These are phyloP conservation scores for Peniophora sp. DNA, from an alignment of 1,284 basidiomycete species.

Conservation along the genomic window DNA sequence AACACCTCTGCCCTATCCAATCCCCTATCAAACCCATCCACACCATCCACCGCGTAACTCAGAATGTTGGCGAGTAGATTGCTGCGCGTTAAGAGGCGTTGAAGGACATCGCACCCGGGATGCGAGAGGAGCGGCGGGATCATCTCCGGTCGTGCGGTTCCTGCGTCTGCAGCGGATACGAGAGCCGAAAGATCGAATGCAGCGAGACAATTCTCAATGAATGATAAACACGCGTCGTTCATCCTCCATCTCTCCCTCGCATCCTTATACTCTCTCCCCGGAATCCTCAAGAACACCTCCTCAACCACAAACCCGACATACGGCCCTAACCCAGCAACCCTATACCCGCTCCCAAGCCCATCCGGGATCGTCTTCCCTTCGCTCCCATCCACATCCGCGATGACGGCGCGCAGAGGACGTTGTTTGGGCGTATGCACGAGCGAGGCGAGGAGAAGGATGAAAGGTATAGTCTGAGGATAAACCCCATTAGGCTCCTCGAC, in stretches of 20 bases:
- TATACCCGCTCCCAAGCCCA: slow-evolving; percentile 65
- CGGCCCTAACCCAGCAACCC: slow-evolving; percentile 68
- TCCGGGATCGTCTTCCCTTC: slow-evolving; percentile 70
- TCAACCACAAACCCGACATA: slow-evolving; percentile 86
- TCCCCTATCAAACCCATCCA: slow-evolving; percentile 70
- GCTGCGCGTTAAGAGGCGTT: slow-evolving; percentile 69
- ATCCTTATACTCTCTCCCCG: slow-evolving; percentile 65
- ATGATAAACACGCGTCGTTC: slow-evolving; percentile 79
- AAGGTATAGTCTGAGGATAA: slow-evolving; percentile 86
- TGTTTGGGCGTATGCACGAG: slow-evolving; percentile 75
- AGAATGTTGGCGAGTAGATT: slow-evolving; percentile 67
- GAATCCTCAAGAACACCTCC: slow-evolving; percentile 72
- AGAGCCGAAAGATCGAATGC: slow-evolving; percentile 75
- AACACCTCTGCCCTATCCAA: slow-evolving; percentile 60
- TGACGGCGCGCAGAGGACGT: slow-evolving; percentile 48
- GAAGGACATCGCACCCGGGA: slow-evolving; percentile 85
- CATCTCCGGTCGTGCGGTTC: slow-evolving; percentile 39
- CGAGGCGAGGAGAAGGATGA: slow-evolving; percentile 76
- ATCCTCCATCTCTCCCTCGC: slow-evolving; percentile 82
- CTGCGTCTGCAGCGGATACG: slow-evolving; percentile 41
- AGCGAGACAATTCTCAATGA: slow-evolving; percentile 78
- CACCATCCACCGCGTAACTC: slow-evolving; percentile 70
- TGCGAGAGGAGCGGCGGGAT: slow-evolving; percentile 58
- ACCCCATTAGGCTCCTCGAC: slow-evolving; percentile 73
- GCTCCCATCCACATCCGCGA: slow-evolving; percentile 47